Evolutionary conservation across 176 grass and related monocot genomes (phyloP).

Genomic region (Urochloa ruziziensis): DNA sequence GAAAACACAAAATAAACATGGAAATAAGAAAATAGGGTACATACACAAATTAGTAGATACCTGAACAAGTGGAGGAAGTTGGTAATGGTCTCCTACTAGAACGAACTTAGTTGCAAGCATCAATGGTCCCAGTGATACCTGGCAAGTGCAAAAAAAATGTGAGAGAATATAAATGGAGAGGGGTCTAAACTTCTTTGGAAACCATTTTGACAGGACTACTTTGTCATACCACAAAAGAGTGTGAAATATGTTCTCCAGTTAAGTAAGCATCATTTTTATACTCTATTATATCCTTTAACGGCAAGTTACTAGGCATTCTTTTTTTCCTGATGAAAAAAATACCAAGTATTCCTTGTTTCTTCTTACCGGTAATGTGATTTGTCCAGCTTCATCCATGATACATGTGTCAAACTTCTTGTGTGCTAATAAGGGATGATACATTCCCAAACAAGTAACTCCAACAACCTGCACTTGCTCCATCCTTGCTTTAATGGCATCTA

Average conservation of each 20-base stretch:
- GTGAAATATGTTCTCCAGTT: background rate
- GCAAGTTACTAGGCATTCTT: background rate
- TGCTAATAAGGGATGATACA: constrained; percentile 79
- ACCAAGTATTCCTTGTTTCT: constrained; percentile 14
- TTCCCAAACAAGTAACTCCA: constrained; percentile 93
- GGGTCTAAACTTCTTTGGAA: background rate
- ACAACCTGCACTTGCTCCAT: constrained; percentile 92
- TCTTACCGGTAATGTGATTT: constrained; percentile 91
- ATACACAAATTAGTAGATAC: constrained; percentile 33
- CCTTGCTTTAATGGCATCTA: constrained; percentile 75
- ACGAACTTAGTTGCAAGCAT: constrained; percentile 96
- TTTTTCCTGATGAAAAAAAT: background rate
- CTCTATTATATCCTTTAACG: background rate
- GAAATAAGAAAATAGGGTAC: background rate
- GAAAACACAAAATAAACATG: constrained; percentile 4
- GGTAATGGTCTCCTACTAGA: constrained; percentile 96
- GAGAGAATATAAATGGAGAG: background rate
- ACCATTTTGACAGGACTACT: constrained; percentile 18
- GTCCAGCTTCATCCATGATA: constrained; percentile 98
- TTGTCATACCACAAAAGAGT: background rate
- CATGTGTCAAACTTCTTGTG: constrained; percentile 98
- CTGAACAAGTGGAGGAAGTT: constrained; percentile 96
- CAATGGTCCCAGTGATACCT: constrained; percentile 94
- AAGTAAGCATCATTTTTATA: background rate
- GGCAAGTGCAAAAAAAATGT: constrained; percentile 18